Percentiles rank a stretch among this genome's conserved stretches.
phyloP scores from a whole-genome alignment of 163 green algal species.

The Volvox carteri region DNA sequence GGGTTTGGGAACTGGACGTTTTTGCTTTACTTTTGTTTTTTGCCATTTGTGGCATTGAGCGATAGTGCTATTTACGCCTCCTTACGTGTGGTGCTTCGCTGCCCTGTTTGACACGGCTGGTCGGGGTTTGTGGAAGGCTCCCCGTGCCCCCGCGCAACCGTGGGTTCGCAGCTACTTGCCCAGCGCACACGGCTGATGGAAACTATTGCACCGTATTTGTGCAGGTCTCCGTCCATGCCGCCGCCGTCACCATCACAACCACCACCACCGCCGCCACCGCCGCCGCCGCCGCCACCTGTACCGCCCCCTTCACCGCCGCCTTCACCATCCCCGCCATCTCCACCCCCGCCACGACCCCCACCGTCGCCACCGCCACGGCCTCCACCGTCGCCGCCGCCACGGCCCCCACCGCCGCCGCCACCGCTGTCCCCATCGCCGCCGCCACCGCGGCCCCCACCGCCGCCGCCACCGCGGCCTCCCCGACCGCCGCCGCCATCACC shows the following conservation, averaged over 20 bases:
- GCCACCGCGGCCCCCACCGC: neutral
- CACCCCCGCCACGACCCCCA: neutral
- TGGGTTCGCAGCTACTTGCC: no score
- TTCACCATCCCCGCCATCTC: neutral
- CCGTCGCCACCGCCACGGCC: neutral
- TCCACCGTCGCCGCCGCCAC: neutral
- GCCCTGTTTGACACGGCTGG: no score
- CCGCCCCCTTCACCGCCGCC: neutral
- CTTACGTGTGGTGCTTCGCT: no score
- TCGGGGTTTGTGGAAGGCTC: no score
- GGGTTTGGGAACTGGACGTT: no score
- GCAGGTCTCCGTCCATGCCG: no score
- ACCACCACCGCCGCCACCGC: neutral
- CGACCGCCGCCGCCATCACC: neutral
- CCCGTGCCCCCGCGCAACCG: no score
- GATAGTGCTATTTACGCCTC: no score
- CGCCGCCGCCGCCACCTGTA: neutral
- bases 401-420: neutral
- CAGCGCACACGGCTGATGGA: no score
- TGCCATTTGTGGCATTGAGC: no score
- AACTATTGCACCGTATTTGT: no score
- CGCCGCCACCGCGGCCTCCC: neutral
- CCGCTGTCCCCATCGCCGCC: neutral
- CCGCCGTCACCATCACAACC: neutral
- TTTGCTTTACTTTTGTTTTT: no score